Base-by-base conservation (phyloP, 2,329 filamentous ascomycete genomes). In the Penicillium sp. region DNA sequence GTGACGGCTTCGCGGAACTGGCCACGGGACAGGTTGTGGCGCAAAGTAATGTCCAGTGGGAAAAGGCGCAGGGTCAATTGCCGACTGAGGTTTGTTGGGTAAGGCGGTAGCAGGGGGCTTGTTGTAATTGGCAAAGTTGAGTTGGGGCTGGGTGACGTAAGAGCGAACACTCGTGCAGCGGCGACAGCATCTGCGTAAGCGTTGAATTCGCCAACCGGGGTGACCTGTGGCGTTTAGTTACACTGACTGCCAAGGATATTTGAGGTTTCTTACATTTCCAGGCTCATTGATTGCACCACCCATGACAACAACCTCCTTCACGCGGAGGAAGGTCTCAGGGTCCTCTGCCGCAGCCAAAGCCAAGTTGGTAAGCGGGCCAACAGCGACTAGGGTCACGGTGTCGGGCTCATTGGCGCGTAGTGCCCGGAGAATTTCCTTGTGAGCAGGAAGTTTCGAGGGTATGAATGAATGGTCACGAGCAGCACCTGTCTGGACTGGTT, bases 231-330 rank as follows among this genome's bases (percentile, higher is more conserved):
- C 21, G 3, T 16, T 39, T 37, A 26, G 26, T 21, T 37, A 19
- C 39, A 19, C 22, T 27, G 33, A 14, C 39, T 42, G 11, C 5
- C 19, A 3, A 3, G n/a, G 2, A 6, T 42, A 3, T 11, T 42
- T 21, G 4, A 22, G 8, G 14, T n/a, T 37, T 46, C 86, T 87
- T 69, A 90, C 87, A 74, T 99, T 99, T 65, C 95, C 95, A 50
- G 87, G 83, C 45, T 87, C 78, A 57, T 90, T 82, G 53, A 99
- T 84, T 24, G 90, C 88, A 58, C 95, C 95, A 57, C 93, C 95
- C 95, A 99, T 99, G 47, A 97, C 90, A 4, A 96, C 88, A 3
- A 99, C 84, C 75, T 98, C 92, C 74, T 96, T 96, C 49, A 87
- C 90, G 44, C 87, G 86, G 54, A 99, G 81, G 74, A 99, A 97